Conservation (phyloP, 257 asterid genomes). For the Salvia rosmarinus region DNA sequence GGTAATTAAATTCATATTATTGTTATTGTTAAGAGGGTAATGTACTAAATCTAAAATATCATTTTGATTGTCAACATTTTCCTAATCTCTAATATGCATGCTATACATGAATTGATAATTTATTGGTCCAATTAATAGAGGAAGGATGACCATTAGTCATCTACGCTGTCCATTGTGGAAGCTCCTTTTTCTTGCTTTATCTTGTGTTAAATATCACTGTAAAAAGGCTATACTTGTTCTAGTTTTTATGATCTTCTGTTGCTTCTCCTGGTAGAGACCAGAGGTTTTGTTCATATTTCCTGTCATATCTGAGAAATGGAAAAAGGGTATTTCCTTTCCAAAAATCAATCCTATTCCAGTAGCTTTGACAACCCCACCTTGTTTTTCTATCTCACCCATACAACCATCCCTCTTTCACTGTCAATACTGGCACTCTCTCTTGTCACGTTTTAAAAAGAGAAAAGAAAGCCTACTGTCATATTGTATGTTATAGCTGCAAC, state of each 20-base stretch:
- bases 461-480: background rate
- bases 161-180: background rate
- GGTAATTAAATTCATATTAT: constrained; percentile 14
- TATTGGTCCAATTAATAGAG: background rate
- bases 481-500: background rate
- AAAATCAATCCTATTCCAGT: background rate
- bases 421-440: background rate
- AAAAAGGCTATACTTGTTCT: background rate
- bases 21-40: background rate
- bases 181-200: constrained; percentile 8
- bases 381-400: background rate
- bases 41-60: background rate
- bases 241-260: background rate
- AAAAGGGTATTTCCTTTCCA: background rate
- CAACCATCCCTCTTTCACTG: background rate
- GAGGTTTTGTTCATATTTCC: background rate
- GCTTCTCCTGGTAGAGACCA: constrained; percentile 14
- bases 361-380: background rate
- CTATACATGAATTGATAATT: background rate
- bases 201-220: background rate
- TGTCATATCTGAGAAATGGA: background rate
- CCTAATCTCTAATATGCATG: constrained; percentile 1
- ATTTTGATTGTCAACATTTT: background rate
- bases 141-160: background rate
- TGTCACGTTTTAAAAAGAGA: background rate